Percentiles rank a stretch among this genome's conserved stretches.
Evolutionary conservation across 345 rosid genomes (phyloP).

Genomic region (Pugionium dolabratum): DNA sequence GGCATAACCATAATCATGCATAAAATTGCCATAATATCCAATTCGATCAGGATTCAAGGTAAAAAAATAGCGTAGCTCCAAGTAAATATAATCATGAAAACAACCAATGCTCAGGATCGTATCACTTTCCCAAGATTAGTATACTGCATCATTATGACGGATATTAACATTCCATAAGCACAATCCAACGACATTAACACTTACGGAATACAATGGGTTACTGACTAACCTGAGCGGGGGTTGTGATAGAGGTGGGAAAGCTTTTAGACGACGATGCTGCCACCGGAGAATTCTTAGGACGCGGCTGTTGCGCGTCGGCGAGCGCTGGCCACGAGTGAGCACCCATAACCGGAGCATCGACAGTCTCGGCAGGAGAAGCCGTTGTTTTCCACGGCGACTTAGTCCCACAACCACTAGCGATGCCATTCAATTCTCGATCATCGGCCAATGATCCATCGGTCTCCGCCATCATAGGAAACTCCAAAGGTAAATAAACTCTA

Average conservation of each 20-base stretch:
- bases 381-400: conserved; percentile 89
- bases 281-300: conserved; percentile 42
- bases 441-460: conserved; percentile 38
- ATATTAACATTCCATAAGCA: background rate
- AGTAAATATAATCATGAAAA: conserved; percentile 5
- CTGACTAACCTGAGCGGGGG: conserved; percentile 45
- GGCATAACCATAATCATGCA: conserved; percentile 19
- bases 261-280: conserved; percentile 37
- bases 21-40: background rate
- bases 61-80: background rate
- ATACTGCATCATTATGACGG: background rate
- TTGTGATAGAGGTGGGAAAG: conserved; percentile 25
- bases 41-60: conserved; percentile 4
- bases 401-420: conserved; percentile 30
- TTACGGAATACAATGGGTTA: background rate
- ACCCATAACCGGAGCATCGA: conserved; percentile 69
- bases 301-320: conserved; percentile 61
- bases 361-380: conserved; percentile 35
- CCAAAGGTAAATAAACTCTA: background rate
- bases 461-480: conserved; percentile 38
- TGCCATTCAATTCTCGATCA: conserved; percentile 36
- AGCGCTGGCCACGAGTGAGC: conserved; percentile 92
- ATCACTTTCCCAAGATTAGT: background rate
- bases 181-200: background rate
- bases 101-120: background rate